Base-by-base conservation (phyloP, 306 rosid species). In the Sesbania bispinosa region DNA sequence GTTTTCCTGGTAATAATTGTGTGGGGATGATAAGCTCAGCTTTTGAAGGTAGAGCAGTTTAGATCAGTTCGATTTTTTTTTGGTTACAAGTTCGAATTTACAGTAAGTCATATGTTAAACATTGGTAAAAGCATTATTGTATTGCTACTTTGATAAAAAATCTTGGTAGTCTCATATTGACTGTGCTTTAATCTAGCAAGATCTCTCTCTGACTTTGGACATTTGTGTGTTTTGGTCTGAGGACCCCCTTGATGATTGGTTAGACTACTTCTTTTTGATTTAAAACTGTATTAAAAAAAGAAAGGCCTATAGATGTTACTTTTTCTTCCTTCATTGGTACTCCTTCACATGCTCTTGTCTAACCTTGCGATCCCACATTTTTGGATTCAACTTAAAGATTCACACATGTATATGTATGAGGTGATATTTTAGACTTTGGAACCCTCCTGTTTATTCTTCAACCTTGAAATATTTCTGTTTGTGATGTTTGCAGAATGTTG, bases 401-500 rank as follows among this genome's bases (percentile, higher is more conserved):
- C 19, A 46, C 60, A 50, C 67, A 76, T 52, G 6, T 39, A 18
- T 35, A n/a, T 52, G 46, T 58, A 58, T 61, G 76, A 46, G 4
- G 18, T n/a, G 24, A 30, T 68, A 42, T 61, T 50, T 21, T 71
- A 24, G 51, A 77, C 62, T 61, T 50, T 15, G 67, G 64, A 73
- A 71, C 8, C 43, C 59, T 73, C 16, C 43, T 46, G 47, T 65
- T 45, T 57, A 41, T 45, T 71, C 29, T 67, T 32, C 38, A 46
- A 32, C 61, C 69, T 82, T 50, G 60, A 36, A 62, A 53, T 14
- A 4, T 73, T 50, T 48, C 10, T 29, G 13, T 76, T 79, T 36
- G 11, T 35, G 81, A 43, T 64, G 32, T 80, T 38, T 8, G 81
- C 86, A 94, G 99, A 88, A 86, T 91, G 92, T 83, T 94, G 79